Evolutionary conservation across 2,329 filamentous ascomycete species (phyloP).

Genomic region (Nectriaceae sp.): DNA sequence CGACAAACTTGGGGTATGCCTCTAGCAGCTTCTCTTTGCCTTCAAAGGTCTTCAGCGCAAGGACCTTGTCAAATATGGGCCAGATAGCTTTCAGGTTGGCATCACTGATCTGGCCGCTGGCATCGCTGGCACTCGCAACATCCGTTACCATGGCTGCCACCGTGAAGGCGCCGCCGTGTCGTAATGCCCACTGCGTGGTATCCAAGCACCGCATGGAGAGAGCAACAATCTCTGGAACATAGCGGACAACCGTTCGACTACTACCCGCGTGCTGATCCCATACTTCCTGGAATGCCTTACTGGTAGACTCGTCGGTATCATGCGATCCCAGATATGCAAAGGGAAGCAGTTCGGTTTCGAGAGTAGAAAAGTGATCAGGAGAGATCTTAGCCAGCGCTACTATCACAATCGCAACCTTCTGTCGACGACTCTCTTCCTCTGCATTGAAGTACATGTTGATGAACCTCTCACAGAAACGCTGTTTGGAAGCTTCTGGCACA

Average conservation of each 20-base stretch:
- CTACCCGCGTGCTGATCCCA: slow-evolving; percentile 93
- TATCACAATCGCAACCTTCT: slow-evolving; percentile 81
- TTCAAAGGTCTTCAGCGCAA: slow-evolving; percentile 88
- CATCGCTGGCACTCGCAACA: slow-evolving; percentile 60
- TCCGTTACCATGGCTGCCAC: slow-evolving; percentile 73
- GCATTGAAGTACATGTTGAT: slow-evolving; percentile 77
- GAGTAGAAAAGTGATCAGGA: slow-evolving; percentile 80
- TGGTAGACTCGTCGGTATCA: slow-evolving; percentile 78
- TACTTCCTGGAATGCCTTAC: slow-evolving; percentile 77
- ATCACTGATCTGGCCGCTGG: slow-evolving; percentile 60
- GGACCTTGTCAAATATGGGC: slow-evolving; percentile 79
- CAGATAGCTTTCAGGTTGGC: slow-evolving; percentile 68
- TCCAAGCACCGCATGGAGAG: slow-evolving; percentile 71
- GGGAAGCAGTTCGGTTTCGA: slow-evolving; percentile 76
- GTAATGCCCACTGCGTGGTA: slow-evolving; percentile 84
- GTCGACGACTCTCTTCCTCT: slow-evolving; percentile 74
- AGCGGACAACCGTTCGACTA: slow-evolving; percentile 76
- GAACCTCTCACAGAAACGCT: slow-evolving; percentile 53
- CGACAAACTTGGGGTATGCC: slow-evolving; percentile 77
- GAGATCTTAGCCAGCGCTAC: slow-evolving; percentile 83
- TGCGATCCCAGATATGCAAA: slow-evolving; percentile 88
- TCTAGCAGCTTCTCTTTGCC: slow-evolving; percentile 86
- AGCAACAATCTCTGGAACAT: slow-evolving; percentile 77
- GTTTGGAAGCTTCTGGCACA: slow-evolving; percentile 50
- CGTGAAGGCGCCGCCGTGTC: slow-evolving; percentile 82